Evolutionary conservation across 306 rosid species (phyloP), one percentile per base, ranked within the genome.

Genomic region (Begonia peltatifolia): DNA sequence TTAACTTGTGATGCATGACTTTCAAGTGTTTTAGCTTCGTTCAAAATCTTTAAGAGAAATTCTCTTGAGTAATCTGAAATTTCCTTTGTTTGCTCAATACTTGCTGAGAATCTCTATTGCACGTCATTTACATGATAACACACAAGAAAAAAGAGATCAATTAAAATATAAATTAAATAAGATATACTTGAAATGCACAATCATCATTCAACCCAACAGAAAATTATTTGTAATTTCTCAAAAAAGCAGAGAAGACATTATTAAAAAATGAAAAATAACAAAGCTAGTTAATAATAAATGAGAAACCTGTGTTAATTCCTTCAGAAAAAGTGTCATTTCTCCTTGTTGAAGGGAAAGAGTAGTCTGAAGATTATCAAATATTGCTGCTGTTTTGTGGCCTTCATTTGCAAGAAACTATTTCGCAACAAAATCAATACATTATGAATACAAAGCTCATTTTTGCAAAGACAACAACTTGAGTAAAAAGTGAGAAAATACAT

Each of bases 21-120:
- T 73, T 76, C 87, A 14, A 92, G 78, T 56, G 55, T 83, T 52
- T 70, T 79, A 9, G 84, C 73, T 72, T 92, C 96, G 51, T 77
- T 79, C 6, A 56, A 64, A 62, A 92, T 75, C 66, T 79, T 81
- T 17, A 58, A 72, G 50, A 86, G 73, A 64, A 75, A 75, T 71
- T 77, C 96, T 73, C 81, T 77, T 50, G 83, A 65, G 63, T 71
- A 74, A 18, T 86, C 86, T 44, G 93, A 86, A 60, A 83, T 81
- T 23, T 67, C 79, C 59, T 72, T 71, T 52, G 78, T 81, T 79
- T 83, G 92, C 11, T 75, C 78, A 59, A 77, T 47, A 17, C 80
- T 79, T 13, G 54, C 56, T 20, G 74, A 67, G 63, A 86, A 83
- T 71, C 82, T 83, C 96, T 92, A 59, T 61, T 25, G 30, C 3